Evolutionary conservation across 352 stramenopile genomes (phyloP).

Genomic region (Pythium aphanidermatum): DNA sequence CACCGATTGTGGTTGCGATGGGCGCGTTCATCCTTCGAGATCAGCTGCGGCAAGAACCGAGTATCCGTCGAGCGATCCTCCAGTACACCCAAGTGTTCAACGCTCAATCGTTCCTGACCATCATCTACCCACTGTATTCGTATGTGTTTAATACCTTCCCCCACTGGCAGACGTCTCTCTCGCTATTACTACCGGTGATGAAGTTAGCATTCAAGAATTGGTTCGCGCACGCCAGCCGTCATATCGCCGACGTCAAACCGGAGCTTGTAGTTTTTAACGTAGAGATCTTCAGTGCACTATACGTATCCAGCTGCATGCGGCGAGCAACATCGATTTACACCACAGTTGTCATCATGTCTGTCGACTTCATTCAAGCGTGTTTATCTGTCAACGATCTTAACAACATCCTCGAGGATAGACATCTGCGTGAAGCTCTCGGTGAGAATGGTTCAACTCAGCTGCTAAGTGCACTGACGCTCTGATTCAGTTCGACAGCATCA

Average conservation of each 20-base stretch:
- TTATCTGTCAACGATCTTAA: conserved; percentile 9
- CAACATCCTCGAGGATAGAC: conserved; percentile 49
- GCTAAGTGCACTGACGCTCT: conserved; percentile 1
- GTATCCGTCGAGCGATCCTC: background rate
- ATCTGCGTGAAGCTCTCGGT: conserved; percentile 39
- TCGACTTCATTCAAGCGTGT: conserved; percentile 14
- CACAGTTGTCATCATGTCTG: conserved; percentile 18
- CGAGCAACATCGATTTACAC: conserved; percentile 18
- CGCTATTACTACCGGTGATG: conserved; percentile 1
- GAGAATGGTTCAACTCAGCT: background rate
- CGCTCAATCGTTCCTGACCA: conserved; percentile 1
- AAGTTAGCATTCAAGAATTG: background rate
- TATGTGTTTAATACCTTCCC: conserved; percentile 6
- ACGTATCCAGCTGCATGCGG: conserved; percentile 29
- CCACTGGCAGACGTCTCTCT: conserved; percentile 1
- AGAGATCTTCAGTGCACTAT: conserved; percentile 29
- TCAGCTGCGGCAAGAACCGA: background rate
- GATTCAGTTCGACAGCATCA: background rate
- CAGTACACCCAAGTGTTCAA: conserved; percentile 2
- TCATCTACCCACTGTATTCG: conserved; percentile 8
- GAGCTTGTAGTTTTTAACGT: conserved; percentile 22
- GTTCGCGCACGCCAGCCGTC: background rate
- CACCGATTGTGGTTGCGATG: background rate
- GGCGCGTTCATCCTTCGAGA: background rate
- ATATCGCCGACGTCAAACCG: conserved; percentile 19